Conservation (phyloP, 2,329 filamentous ascomycete genomes). For the Grosmannia clavigera region DNA sequence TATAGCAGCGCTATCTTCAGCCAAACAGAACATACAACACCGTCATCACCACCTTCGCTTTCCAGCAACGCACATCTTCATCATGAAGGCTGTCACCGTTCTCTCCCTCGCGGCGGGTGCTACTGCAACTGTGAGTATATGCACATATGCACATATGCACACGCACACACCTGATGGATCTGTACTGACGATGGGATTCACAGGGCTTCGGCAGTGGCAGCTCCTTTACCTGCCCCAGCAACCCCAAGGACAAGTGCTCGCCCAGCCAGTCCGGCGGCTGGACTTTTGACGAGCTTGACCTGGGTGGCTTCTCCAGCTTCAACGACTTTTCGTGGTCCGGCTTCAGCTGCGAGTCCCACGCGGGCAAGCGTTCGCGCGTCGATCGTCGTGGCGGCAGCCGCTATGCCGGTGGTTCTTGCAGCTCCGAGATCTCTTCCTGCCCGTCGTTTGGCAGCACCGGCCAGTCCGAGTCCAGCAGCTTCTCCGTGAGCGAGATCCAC, state of each 20-base stretch:
- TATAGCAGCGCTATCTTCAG: slow-evolving; percentile 2
- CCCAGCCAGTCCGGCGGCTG: slow-evolving; percentile 58
- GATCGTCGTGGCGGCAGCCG: slow-evolving; percentile 41
- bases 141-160: too few relatives aligned
- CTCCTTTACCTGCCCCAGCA: slow-evolving; percentile 54
- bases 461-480: slow-evolving; percentile 36
- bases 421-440: slow-evolving; percentile 29
- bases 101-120: slow-evolving; percentile 37
- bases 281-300: slow-evolving; percentile 52
- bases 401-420: slow-evolving; percentile 46
- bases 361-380: slow-evolving; percentile 45
- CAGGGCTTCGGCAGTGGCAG: slow-evolving; percentile 19
- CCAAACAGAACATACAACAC: neutral
- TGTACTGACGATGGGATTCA: neutral
- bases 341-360: slow-evolving; percentile 47
- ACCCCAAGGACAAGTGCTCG: slow-evolving; percentile 67
- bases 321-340: slow-evolving; percentile 63
- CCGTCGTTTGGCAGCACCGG: slow-evolving; percentile 45
- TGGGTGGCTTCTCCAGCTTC: slow-evolving; percentile 53
- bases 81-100: slow-evolving; percentile 40
- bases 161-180: too few relatives aligned
- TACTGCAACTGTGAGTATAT: slow-evolving; percentile 27
- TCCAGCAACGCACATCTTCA: slow-evolving; percentile 13
- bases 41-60: neutral
- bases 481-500: slow-evolving; percentile 66